These are phyloP conservation scores for Thuidium tamariscinum DNA, from an alignment of 225 moss, liverwort and hornwort genomes.

Conservation along the genomic window DNA sequence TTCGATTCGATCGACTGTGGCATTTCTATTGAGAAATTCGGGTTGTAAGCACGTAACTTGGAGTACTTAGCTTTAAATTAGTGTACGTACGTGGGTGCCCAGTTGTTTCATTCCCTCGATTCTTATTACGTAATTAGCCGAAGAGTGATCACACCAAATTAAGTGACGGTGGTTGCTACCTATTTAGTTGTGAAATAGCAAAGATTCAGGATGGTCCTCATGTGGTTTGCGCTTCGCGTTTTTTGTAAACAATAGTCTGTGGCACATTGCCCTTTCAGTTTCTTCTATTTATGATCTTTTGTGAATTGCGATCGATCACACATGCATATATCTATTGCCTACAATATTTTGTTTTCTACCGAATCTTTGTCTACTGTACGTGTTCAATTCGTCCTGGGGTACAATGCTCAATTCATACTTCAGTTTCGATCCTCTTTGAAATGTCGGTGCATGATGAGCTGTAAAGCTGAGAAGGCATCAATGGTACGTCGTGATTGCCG, in stretches of 20 bases:
- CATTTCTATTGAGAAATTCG: not conserved
- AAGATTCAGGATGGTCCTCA: slow-evolving; percentile 10
- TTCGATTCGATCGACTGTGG: not conserved
- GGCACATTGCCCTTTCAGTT: slow-evolving; percentile 36
- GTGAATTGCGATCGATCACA: not conserved
- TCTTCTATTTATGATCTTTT: not conserved
- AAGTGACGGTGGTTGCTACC: slow-evolving; percentile 21
- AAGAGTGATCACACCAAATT: slow-evolving; percentile 13
- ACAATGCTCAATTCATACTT: not conserved
- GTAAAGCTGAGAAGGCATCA: too few species aligned
- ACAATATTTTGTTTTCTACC: not conserved
- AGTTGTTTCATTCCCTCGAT: not conserved
- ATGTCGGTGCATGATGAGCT: not conserved
- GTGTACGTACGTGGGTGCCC: not conserved
- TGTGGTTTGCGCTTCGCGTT: not conserved
- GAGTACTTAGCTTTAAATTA: not conserved
- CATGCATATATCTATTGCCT: not conserved
- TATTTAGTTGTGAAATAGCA: slow-evolving; percentile 39
- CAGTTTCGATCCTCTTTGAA: not conserved
- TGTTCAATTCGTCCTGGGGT: too few species aligned
- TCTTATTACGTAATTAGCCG: not conserved
- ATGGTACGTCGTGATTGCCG: not conserved
- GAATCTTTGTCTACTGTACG: not conserved
- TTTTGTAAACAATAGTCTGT: not conserved
- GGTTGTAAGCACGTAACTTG: not conserved